These are phyloP conservation scores for Rhizopogon parksii DNA, from an alignment of 1,284 basidiomycete species.

Conservation along the genomic window DNA sequence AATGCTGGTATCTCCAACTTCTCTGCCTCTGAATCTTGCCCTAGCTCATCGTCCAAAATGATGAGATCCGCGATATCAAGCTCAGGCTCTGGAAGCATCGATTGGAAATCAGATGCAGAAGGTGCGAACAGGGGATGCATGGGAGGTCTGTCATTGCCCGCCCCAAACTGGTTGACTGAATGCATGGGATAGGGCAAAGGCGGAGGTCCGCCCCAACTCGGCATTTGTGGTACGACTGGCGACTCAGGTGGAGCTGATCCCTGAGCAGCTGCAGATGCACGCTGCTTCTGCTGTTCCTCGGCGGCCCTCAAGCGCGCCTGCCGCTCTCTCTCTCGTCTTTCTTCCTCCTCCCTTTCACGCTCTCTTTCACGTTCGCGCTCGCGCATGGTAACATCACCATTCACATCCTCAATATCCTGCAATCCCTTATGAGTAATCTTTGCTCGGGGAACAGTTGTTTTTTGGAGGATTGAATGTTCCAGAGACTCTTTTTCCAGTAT, in stretches of 20 bases:
- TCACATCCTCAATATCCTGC: conserved; percentile 75
- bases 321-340: conserved; percentile 57
- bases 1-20: conserved; percentile 12
- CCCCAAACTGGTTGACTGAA: conserved; percentile 19
- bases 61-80: conserved; percentile 69
- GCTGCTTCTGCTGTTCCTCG: conserved; percentile 37
- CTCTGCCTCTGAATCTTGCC: conserved; percentile 18
- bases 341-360: conserved; percentile 51
- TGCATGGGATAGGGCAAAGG: conserved; percentile 40
- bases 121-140: conserved; percentile 36
- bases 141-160: conserved; percentile 26
- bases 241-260: conserved; percentile 60
- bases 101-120: conserved; percentile 38
- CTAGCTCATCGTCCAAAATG: conserved; percentile 66
- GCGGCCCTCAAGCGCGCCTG: conserved; percentile 46
- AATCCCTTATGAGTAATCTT: conserved; percentile 88
- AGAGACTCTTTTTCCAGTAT: conserved; percentile 73
- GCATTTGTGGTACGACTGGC: conserved; percentile 38
- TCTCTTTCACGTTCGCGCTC: conserved; percentile 49
- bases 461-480: conserved; percentile 75
- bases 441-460: conserved; percentile 62
- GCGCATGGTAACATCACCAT: conserved; percentile 44
- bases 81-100: conserved; percentile 45
- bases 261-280: conserved; percentile 35
- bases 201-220: conserved; percentile 56